These are phyloP conservation scores for Rhodotorula sp. DNA, from an alignment of 1,284 basidiomycete species.

Conservation along the genomic window DNA sequence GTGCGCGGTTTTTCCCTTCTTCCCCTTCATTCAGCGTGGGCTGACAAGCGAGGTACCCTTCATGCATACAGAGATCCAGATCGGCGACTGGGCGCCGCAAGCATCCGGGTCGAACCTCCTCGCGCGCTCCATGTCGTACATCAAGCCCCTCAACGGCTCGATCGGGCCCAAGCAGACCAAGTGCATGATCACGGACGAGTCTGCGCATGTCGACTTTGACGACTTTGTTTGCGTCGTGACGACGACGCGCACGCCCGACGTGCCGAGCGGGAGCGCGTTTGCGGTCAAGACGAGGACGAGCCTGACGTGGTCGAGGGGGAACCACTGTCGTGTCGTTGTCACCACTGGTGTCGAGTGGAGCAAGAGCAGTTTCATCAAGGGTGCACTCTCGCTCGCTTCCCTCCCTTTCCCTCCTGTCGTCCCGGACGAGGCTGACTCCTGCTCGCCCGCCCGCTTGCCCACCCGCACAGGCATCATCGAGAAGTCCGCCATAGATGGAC, in stretches of 20 bases:
- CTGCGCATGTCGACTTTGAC: constrained; percentile 77
- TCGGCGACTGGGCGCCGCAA: constrained; percentile 81
- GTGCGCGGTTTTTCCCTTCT: constrained; percentile 57
- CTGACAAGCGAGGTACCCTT: background rate
- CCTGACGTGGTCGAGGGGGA: constrained; percentile 85
- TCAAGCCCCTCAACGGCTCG: constrained; percentile 84
- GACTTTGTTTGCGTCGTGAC: constrained; percentile 80
- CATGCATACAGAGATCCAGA: constrained; percentile 71
- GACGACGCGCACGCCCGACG: constrained; percentile 90
- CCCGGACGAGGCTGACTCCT: background rate
- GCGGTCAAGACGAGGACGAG: constrained; percentile 91
- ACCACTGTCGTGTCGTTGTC: constrained; percentile 76
- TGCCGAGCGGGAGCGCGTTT: constrained; percentile 89
- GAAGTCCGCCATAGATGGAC: constrained; percentile 87
- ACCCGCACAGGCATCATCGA: constrained; percentile 78
- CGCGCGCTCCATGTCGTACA: constrained; percentile 86
- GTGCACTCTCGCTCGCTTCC: constrained; percentile 55
- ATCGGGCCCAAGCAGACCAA: constrained; percentile 94
- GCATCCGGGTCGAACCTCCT: constrained; percentile 69
- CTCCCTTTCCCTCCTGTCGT: too few species aligned
- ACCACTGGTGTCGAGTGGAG: constrained; percentile 95
- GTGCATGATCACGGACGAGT: constrained; percentile 88
- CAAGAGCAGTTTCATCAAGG: constrained; percentile 92
- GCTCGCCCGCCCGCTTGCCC: background rate
- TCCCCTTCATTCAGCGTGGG: background rate